phyloP scores from a whole-genome alignment of 148 eudicot genomes.

The Spergularia marina region DNA sequence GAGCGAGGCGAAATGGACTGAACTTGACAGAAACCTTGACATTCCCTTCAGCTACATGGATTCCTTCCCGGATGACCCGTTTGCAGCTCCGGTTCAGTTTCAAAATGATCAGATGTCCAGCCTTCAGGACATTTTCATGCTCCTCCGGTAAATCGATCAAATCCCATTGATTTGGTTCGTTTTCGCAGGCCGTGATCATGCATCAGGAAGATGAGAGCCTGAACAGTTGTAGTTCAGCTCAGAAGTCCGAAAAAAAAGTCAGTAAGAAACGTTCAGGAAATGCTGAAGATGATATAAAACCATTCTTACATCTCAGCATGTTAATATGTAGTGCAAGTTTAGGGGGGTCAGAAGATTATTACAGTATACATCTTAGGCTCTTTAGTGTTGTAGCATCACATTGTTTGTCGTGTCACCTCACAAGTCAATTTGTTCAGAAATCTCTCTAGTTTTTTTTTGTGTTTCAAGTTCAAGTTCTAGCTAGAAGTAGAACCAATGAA shows the following conservation, averaged over 20 bases:
- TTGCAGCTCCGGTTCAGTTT: conserved; percentile 32
- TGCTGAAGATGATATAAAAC: conserved; percentile 1
- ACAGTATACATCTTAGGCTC: neutral
- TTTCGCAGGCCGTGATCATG: neutral
- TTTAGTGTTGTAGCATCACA: conserved; percentile 19
- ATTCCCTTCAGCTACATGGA: conserved; percentile 46
- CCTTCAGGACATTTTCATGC: conserved; percentile 50
- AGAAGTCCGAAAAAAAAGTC: neutral
- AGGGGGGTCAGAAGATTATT: conserved; percentile 3
- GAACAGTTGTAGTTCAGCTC: neutral
- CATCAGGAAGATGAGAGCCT: neutral
- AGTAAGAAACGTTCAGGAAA: neutral
- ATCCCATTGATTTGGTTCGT: neutral
- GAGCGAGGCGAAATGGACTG: conserved; percentile 53
- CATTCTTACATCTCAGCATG: conserved; percentile 20
- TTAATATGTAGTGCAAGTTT: conserved; percentile 28
- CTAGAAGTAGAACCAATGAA: conserved; percentile 11
- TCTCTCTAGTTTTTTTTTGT: neutral
- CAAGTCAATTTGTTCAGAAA: neutral
- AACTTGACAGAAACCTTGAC: conserved; percentile 32
- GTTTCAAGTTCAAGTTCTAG: neutral
- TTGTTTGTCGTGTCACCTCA: conserved; percentile 1
- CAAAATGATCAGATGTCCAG: conserved; percentile 38
- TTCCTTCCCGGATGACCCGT: conserved; percentile 42
- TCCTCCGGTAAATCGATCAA: conserved; percentile 24